phyloP scores from a whole-genome alignment of 805 yeast genomes.

The Ogataea parapolymorpha region DNA sequence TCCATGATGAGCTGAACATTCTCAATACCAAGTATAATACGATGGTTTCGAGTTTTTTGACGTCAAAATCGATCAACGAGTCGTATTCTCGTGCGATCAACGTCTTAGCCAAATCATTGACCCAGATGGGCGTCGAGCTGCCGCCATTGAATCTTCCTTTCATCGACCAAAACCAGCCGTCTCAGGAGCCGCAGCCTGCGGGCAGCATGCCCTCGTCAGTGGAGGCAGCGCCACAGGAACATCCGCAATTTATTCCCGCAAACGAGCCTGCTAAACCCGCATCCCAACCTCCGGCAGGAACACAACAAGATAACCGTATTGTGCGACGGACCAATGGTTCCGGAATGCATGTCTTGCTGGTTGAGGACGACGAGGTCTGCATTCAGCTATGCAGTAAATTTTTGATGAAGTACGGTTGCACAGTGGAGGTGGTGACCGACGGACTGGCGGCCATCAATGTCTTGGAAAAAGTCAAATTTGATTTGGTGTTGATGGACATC shows the following conservation, averaged over 20 bases:
- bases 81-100: constrained; percentile 51
- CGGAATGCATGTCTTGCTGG: constrained; percentile 64
- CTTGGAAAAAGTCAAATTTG: constrained; percentile 67
- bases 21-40: constrained; percentile 60
- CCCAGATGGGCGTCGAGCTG: constrained; percentile 61
- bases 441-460: constrained; percentile 85
- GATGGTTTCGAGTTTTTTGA: constrained; percentile 56
- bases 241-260: constrained; percentile 11
- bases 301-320: constrained; percentile 19
- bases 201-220: not conserved
- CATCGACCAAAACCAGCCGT: constrained; percentile 8
- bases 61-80: constrained; percentile 55
- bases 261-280: constrained; percentile 12
- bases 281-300: constrained; percentile 16
- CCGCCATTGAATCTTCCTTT: constrained; percentile 61
- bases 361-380: constrained; percentile 80
- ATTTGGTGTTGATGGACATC: constrained; percentile 79
- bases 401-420: constrained; percentile 82
- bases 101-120: constrained; percentile 45
- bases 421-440: constrained; percentile 89
- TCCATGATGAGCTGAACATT: constrained; percentile 36
- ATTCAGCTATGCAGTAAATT: constrained; percentile 81
- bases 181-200: constrained; percentile 3
- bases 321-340: constrained; percentile 33
- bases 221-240: constrained; percentile 3